Base-by-base conservation (phyloP, 2,329 filamentous ascomycete species). In the Talaromyces pinophilus region DNA sequence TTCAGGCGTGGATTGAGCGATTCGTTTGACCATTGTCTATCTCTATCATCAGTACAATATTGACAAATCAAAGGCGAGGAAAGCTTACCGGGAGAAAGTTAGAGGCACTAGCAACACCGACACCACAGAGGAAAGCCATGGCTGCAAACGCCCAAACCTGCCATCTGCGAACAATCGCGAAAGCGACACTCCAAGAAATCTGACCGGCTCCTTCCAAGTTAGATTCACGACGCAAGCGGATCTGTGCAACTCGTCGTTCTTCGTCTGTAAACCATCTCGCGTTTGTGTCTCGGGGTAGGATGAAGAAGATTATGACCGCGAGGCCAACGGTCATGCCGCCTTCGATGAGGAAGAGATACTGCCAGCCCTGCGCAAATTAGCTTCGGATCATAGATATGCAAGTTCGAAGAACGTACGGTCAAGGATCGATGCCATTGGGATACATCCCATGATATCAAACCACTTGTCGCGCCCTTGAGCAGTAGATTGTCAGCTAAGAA, bases 1-100 rank as follows among this genome's bases (percentile, higher is more conserved):
- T 50, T 81, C 80, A 38, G 84, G 73, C 0, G 77, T 76, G 4
- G 72, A 77, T 66, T 79, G 83, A 0, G 81, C 82, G 0, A 84
- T 73, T 0, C 81, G 76, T 62, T 77, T 71, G 7, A 84, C 77
- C 59, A 84, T 82, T 70, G 74, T 35, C 19, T 35, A 28, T 33
- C 2, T 50, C 22, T 25, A 13, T 13, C 22, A 50, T 50, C 5
- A 50, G 46, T 13, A 25, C 46, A 50, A 50, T 11, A 3, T 28
- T 28, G 19, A 11, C 19, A 13, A 50, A 50, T 1, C 2, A 22
- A 22, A 50, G 11, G 4, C 22, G 33, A 25, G 22, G 46, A 50
- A 13, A 50, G 11, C 33, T 54, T 38, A 65, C 63, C 44, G 63
- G 63, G 2, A 65, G 55, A 38, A 65, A 65, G 30, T 65, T 65